Conservation (phyloP, 176 grass and related monocot species). For the Phyllostachys edulis region DNA sequence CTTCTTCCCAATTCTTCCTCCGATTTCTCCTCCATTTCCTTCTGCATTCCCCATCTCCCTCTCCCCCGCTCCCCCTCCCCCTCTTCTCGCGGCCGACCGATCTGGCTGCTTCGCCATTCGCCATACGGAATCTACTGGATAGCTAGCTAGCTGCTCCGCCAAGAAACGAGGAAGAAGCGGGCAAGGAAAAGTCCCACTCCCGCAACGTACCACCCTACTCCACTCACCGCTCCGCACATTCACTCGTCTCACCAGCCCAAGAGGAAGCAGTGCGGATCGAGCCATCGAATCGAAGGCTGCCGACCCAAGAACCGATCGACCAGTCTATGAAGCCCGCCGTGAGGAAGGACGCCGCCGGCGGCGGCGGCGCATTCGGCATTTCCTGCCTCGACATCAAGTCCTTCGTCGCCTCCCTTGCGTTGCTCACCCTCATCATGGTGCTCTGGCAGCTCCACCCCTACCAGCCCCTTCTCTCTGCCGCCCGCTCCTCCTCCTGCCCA, state of each 20-base stretch:
- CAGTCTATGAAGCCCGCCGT: conserved; percentile 38
- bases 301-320: background rate
- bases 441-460: conserved; percentile 73
- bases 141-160: background rate
- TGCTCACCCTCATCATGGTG: conserved; percentile 60
- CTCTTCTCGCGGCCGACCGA: background rate
- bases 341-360: conserved; percentile 37
- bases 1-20: background rate
- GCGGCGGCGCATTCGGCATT: conserved; percentile 22
- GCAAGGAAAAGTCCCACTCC: background rate
- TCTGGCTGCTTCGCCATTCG: conserved; percentile 8
- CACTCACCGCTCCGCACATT: background rate
- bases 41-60: background rate
- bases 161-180: conserved; percentile 3
- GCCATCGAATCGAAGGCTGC: background rate
- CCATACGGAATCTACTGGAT: background rate
- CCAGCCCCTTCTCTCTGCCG: conserved; percentile 26
- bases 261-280: conserved; percentile 25
- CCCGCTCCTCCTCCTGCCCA: conserved; percentile 27
- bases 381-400: conserved; percentile 77
- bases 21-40: background rate
- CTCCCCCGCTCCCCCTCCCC: background rate
- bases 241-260: background rate
- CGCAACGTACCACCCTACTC: background rate
- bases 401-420: conserved; percentile 63